Evolutionary conservation across 805 yeast genomes (phyloP).

Genomic region (Candida boleticola): DNA sequence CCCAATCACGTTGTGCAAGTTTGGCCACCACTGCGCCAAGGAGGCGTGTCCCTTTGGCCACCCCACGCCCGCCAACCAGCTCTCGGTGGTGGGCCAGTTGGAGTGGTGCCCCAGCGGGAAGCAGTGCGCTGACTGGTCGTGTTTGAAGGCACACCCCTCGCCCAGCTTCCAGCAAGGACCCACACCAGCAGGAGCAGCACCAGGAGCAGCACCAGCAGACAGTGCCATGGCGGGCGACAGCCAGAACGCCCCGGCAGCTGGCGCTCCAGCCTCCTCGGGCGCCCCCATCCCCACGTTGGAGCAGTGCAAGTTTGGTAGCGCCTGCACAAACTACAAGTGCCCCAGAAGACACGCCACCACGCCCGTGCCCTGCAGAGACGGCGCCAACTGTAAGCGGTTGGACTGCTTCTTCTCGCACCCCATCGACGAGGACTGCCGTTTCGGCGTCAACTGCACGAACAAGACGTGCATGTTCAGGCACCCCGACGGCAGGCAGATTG

Average conservation of each 20-base stretch:
- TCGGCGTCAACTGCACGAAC: slow-evolving; percentile 73
- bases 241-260: slow-evolving; percentile 13
- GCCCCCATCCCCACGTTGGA: slow-evolving; percentile 48
- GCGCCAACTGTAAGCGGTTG: slow-evolving; percentile 69
- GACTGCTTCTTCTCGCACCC: slow-evolving; percentile 88
- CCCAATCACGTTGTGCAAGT: slow-evolving; percentile 54
- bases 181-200: background rate
- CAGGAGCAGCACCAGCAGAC: background rate
- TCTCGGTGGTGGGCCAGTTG: slow-evolving; percentile 61
- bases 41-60: slow-evolving; percentile 86
- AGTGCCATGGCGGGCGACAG: slow-evolving; percentile 7
- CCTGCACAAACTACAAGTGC: slow-evolving; percentile 77
- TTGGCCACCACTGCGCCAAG: slow-evolving; percentile 71
- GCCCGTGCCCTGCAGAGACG: slow-evolving; percentile 75
- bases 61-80: slow-evolving; percentile 82
- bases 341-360: slow-evolving; percentile 82
- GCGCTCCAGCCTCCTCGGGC: slow-evolving; percentile 5
- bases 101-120: slow-evolving; percentile 80
- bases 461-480: slow-evolving; percentile 70
- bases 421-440: slow-evolving; percentile 73
- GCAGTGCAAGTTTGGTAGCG: slow-evolving; percentile 76
- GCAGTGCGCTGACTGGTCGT: slow-evolving; percentile 56
- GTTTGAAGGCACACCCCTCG: slow-evolving; percentile 82
- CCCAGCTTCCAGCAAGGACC: slow-evolving; percentile 42
- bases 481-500: slow-evolving; percentile 65